These are phyloP conservation scores for Combretum micranthum DNA, from an alignment of 345 rosid species.

Conservation along the genomic window DNA sequence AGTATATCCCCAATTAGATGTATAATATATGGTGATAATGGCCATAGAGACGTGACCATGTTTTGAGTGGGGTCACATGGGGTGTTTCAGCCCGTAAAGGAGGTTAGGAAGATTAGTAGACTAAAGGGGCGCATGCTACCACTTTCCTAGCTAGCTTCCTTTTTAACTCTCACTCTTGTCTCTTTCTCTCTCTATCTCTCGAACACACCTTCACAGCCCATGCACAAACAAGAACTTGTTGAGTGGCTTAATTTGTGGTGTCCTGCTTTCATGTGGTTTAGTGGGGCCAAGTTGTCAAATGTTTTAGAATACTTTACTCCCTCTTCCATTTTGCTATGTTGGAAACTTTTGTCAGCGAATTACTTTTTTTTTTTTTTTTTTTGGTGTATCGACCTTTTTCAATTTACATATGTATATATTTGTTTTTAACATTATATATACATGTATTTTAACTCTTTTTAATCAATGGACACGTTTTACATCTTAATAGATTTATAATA, in stretches of 20 bases:
- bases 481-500: too few relatives aligned
- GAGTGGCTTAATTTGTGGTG: slow-evolving; percentile 15
- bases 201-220: too few relatives aligned
- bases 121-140: slow-evolving; percentile 3
- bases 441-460: too few relatives aligned
- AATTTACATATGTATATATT: too few relatives aligned
- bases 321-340: too few relatives aligned
- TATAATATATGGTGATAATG: too few relatives aligned
- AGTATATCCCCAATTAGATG: too few relatives aligned
- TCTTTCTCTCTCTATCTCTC: neutral
- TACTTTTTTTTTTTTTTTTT: neutral
- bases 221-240: neutral
- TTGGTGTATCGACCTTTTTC: neutral
- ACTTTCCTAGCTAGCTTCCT: neutral
- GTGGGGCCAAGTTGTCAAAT: slow-evolving; percentile 14
- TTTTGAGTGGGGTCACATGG: too few relatives aligned
- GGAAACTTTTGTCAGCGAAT: neutral
- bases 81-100: neutral
- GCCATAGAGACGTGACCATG: too few relatives aligned
- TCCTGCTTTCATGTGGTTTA: slow-evolving; percentile 7
- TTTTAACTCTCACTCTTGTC: neutral
- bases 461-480: too few relatives aligned
- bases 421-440: too few relatives aligned
- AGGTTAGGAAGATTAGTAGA: neutral
- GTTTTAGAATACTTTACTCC: neutral